These are phyloP conservation scores for Plasmodium blacklocki DNA, from an alignment of 169 alveolate genomes.

Conservation along the genomic window DNA sequence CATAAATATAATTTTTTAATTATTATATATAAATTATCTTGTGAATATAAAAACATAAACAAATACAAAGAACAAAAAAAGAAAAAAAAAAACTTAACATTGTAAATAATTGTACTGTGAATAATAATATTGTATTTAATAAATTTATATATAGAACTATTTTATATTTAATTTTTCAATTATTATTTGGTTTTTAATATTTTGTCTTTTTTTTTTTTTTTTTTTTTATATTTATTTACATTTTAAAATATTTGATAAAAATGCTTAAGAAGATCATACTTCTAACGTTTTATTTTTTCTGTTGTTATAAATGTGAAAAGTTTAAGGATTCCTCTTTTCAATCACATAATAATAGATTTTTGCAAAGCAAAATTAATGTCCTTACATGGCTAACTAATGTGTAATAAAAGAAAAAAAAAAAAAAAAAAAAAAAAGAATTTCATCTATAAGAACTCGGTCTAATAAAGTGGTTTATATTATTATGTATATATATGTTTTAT, in stretches of 20 bases:
- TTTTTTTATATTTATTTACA: background rate
- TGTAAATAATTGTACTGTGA: too few species aligned
- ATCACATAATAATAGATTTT: constrained; percentile 20
- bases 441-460: too few species aligned
- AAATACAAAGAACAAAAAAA: background rate
- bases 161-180: too few species aligned
- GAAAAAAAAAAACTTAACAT: too few species aligned
- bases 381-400: constrained; percentile 75
- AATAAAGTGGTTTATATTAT: too few species aligned
- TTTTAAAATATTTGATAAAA: background rate
- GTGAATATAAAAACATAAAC: background rate
- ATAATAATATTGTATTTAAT: too few species aligned
- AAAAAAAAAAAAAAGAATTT: background rate
- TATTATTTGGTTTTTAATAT: too few species aligned
- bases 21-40: background rate
- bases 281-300: constrained; percentile 12
- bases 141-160: too few species aligned
- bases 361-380: constrained; percentile 75
- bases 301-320: constrained; percentile 15
- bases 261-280: constrained; percentile 18
- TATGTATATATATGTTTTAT: too few species aligned
- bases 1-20: background rate
- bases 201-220: background rate
- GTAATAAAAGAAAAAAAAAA: constrained; percentile 26
- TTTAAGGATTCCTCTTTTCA: background rate